These are phyloP conservation scores for Suhomyces guaymorum DNA, from an alignment of 1,139 yeast species.

Conservation along the genomic window DNA sequence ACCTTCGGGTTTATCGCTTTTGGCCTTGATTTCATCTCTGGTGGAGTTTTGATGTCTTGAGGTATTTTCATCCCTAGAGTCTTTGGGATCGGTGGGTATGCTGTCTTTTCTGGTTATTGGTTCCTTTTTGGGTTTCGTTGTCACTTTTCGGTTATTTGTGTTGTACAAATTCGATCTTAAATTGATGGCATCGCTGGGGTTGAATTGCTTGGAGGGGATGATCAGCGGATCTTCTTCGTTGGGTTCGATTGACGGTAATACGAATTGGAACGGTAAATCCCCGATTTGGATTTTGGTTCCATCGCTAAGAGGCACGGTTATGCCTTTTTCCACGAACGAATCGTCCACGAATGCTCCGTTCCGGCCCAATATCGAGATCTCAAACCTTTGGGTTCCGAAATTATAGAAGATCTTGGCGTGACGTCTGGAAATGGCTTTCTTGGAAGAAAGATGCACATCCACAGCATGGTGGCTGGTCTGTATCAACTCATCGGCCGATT, in stretches of 20 bases:
- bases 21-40: too few species aligned
- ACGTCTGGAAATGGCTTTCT: slow-evolving; percentile 86
- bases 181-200: slow-evolving; percentile 56
- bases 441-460: slow-evolving; percentile 88
- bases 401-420: slow-evolving; percentile 95
- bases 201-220: slow-evolving; percentile 37
- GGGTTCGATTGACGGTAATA: slow-evolving; percentile 60
- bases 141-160: slow-evolving; percentile 23
- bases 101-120: slow-evolving; percentile 3
- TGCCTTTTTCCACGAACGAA: slow-evolving; percentile 80
- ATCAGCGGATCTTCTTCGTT: slow-evolving; percentile 25
- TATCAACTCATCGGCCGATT: slow-evolving; percentile 62
- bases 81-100: slow-evolving; percentile 2
- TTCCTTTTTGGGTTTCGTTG: slow-evolving; percentile 16
- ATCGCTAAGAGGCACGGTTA: slow-evolving; percentile 81
- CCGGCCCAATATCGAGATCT: slow-evolving; percentile 83
- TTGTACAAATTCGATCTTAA: slow-evolving; percentile 48
- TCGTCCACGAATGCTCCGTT: slow-evolving; percentile 97
- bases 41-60: too few species aligned
- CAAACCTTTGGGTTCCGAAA: slow-evolving; percentile 92
- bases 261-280: slow-evolving; percentile 83
- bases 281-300: slow-evolving; percentile 90
- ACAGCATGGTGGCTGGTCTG: slow-evolving; percentile 59
- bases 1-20: slow-evolving; percentile 7
- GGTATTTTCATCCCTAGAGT: slow-evolving; percentile 4